phyloP scores from a whole-genome alignment of 805 yeast species.

The Cyberlindnera subsufficiens region DNA sequence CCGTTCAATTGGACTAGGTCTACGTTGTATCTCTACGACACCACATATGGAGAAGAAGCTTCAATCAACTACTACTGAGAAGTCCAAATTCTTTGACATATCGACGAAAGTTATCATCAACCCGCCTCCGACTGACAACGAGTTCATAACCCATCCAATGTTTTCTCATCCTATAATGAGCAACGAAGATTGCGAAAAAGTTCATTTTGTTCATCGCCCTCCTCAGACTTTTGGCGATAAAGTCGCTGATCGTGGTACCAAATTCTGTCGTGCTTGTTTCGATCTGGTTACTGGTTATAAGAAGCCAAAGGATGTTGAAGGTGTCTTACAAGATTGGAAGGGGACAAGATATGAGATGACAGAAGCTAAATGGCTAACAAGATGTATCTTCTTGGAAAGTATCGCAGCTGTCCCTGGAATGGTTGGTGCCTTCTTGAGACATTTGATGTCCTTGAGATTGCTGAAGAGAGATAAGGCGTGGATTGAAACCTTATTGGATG shows the following conservation, averaged over 20 bases:
- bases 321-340: slow-evolving; percentile 25
- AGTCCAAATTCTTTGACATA: too few species aligned
- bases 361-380: slow-evolving; percentile 55
- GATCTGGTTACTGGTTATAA: slow-evolving; percentile 61
- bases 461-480: slow-evolving; percentile 66
- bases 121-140: too few species aligned
- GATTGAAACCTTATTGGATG: slow-evolving; percentile 68
- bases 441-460: slow-evolving; percentile 56
- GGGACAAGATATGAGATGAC: slow-evolving; percentile 47
- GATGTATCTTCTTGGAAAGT: slow-evolving; percentile 59
- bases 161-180: slow-evolving; percentile 41
- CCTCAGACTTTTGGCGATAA: slow-evolving; percentile 44
- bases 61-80: too few species aligned
- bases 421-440: slow-evolving; percentile 69
- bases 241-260: slow-evolving; percentile 44
- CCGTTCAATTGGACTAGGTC: too few species aligned
- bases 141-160: too few species aligned
- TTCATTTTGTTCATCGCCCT: slow-evolving; percentile 45
- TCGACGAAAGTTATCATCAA: too few species aligned
- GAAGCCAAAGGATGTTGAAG: slow-evolving; percentile 41
- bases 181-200: slow-evolving; percentile 31
- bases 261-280: slow-evolving; percentile 41
- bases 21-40: too few species aligned
- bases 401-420: slow-evolving; percentile 81
- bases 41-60: too few species aligned